Evolutionary conservation across 1,284 basidiomycete genomes (phyloP), one percentile per base, ranked within the genome.

Genomic region (Naganishia liquefaciens): DNA sequence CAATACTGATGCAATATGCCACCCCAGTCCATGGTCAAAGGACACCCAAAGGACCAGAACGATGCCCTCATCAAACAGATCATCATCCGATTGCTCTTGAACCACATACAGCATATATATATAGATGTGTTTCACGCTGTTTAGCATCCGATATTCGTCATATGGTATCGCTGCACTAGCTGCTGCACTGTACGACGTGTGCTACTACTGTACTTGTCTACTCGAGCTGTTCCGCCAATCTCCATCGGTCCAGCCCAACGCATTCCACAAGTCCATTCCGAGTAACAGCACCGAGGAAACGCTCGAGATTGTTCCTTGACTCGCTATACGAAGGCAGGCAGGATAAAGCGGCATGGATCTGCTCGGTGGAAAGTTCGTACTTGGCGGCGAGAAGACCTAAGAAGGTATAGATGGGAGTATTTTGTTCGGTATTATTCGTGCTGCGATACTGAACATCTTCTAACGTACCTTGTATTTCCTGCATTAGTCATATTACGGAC

Each of bases 391-490:
- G 46, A 5, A 67, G 53, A 33, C 53, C 65, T 67, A 13, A 37
- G 33, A 23, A 51, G 11, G n/a, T 4, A 50, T 46, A 21, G 15
- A 4, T n/a, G 17, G 37, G 28, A 27, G 23, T 25, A 21, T 25
- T 28, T 2, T 19, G 4, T 1, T 39, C 33, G 11, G 28, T n/a
- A 37, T 37, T n/a, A 37, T 37, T 13, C 33, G 6, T 37, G 33
- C 33, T 37, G 33, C 2, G 33, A 7, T 37, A 33, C 5, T 3
- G 28, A 27, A 11, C 11, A 23, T 54, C 15, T 13, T 11, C 21
- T 19, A 4, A 21, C 61, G 27, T 21, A 55, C 66, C 40, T 51
- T 62, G 62, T 33, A 67, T 67, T 37, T 64, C 62, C 66, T 67
- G 43, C 33, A 40, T 51, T 33, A n/a, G 7, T 6, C 19, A 25